Base-by-base conservation (phyloP, 345 rosid species). In the Acer negundo region DNA sequence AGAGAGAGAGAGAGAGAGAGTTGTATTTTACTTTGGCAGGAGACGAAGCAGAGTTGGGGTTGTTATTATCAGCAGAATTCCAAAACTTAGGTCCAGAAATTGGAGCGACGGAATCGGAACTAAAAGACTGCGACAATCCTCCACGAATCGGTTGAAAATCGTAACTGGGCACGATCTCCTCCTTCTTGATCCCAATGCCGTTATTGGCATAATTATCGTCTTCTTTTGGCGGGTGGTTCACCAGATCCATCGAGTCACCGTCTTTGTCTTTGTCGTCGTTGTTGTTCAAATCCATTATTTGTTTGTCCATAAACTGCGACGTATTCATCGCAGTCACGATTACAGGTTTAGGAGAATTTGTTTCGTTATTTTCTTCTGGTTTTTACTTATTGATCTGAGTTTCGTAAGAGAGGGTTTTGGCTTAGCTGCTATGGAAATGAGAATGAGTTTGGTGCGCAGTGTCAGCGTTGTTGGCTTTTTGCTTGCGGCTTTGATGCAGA, bases 101-200 rank as follows among this genome's bases (percentile, higher is more conserved):
- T 51, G 47, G 75, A 67, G 80, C 46, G 26, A 84, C 78, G 24
- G 76, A 61, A 59, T 82, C 79, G 22, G 73, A 44, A 67, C 46
- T 67, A 7, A 62, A 3, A 49, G 85, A 78, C 80, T 80, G 82
- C 75, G 91, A 82, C 82, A 85, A 76, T n/a, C 84, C 85, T 67
- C 55, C 81, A 24, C 94, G 94, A 76, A 95, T 87, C 62, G 91
- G 94, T 75, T 90, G 94, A 73, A 93, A 95, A 90, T 95, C 98
- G 76, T 91, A 94, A 86, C 95, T 93, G 19, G 98, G 89, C 13
- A 90, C 67, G 83, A 94, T 93, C 79, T 88, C 89, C 75, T 95
- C 98, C 86, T 84, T 87, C 83, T 78, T 73, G 28, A 80, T 80
- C 38, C 82, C 92, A 63, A 87, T 49, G 49, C 51, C 73, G 42